Base-by-base conservation (phyloP, 1,284 basidiomycete genomes). In the Puccinia coronata region DNA sequence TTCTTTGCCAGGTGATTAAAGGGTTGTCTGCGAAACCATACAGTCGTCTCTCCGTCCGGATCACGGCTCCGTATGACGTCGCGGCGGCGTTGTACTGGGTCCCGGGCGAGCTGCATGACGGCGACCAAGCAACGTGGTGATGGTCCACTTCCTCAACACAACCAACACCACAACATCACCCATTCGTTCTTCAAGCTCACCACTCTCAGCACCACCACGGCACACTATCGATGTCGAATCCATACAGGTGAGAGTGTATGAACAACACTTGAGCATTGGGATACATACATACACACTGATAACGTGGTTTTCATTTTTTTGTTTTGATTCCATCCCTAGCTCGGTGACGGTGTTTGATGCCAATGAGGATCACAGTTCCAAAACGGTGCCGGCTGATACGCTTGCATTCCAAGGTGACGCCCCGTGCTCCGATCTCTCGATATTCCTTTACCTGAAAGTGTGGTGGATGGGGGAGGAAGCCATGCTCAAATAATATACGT, bases 331-430 rank as follows among this genome's bases (percentile, higher is more conserved):
- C 12, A 51, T 34, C 23, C 49, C 20, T 20, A 80, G 78, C 63
- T 47, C 78, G 8, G 78, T 80, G 18, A 80, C 78, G 11, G 78
- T 71, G 23, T 80, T 80, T 36, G 78, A 80, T 72, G 78, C 69
- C 20, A 55, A 80, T 18, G 78, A 80, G 25, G n/a, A n/a, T n/a
- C n/a, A n/a, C n/a, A 53, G 49, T 36, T 53, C 61, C 11, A 78
- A 67, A 39, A 59, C 51, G 0, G 55, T 80, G 9, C 36, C 65
- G 14, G 47, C 67, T 16, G 69, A 80, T 25, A 67, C 61, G 16
- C 55, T 80, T 28, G 51, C 78, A 43, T 80, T 80, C n/a, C 78
- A 80, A 57, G 69, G 78, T 72, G 18, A 14, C 8, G 31, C 28
- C n/a, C n/a, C 28, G 3, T 1, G 20, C 53, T 57, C 9, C 51